Conservation (phyloP, 148 eudicot genomes). For the Spergularia bocconei region DNA sequence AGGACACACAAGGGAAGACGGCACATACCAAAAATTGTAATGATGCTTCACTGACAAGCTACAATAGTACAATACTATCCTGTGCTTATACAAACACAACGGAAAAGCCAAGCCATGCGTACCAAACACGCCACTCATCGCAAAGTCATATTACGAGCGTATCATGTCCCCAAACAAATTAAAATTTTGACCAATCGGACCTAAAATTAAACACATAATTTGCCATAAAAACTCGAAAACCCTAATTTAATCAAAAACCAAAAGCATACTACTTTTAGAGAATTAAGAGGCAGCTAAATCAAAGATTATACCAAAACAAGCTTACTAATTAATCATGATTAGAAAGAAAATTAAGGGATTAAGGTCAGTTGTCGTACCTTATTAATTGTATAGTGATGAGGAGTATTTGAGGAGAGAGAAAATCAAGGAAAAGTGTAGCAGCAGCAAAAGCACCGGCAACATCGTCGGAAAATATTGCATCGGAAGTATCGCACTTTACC, state of each 20-base stretch:
- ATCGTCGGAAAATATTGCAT: constrained; percentile 25
- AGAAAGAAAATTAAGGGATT: neutral
- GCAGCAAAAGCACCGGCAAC: constrained; percentile 37
- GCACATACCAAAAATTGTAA: too few species aligned
- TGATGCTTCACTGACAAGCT: too few species aligned
- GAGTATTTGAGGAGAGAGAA: constrained; percentile 10
- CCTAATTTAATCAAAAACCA: neutral
- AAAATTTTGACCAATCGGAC: neutral
- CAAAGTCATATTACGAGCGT: too few species aligned
- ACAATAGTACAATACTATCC: too few species aligned
- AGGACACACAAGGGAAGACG: too few species aligned
- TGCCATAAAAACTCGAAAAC: neutral
- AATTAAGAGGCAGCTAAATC: neutral
- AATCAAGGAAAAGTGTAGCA: constrained; percentile 31
- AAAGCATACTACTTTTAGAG: neutral
- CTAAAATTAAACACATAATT: neutral
- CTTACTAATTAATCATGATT: neutral
- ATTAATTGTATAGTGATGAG: neutral
- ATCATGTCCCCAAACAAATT: neutral
- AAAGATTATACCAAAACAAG: neutral
- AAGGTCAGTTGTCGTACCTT: neutral
- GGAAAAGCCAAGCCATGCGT: neutral
- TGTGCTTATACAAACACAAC: neutral
- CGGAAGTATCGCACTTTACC: constrained; percentile 22
- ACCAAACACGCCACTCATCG: neutral